phyloP scores from a whole-genome alignment of 1,139 yeast species.

The Kurtzmaniella quercitrusa region DNA sequence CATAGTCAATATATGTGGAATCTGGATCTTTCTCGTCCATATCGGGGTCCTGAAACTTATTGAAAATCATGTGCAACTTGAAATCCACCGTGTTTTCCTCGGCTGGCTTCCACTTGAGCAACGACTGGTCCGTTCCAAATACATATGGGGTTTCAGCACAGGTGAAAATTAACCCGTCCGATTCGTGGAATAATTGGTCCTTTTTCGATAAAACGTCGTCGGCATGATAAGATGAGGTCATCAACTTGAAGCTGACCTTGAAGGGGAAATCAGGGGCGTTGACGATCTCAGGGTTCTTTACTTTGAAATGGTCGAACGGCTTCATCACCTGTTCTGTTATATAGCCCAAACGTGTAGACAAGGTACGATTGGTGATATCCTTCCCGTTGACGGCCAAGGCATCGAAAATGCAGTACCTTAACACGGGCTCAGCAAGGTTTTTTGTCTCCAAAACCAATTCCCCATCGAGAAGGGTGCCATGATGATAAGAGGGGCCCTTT shows the following conservation, averaged over 20 bases:
- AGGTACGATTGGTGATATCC: slow-evolving; percentile 60
- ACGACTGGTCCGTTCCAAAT: slow-evolving; percentile 78
- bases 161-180: slow-evolving; percentile 93
- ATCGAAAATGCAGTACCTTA: slow-evolving; percentile 85
- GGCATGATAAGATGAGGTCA: slow-evolving; percentile 80
- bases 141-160: slow-evolving; percentile 85
- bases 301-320: slow-evolving; percentile 73
- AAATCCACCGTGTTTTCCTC: slow-evolving; percentile 93
- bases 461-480: slow-evolving; percentile 89
- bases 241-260: slow-evolving; percentile 77
- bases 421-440: slow-evolving; percentile 42
- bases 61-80: slow-evolving; percentile 66
- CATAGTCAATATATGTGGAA: slow-evolving; percentile 76
- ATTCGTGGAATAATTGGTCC: slow-evolving; percentile 75
- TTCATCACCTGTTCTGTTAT: slow-evolving; percentile 76
- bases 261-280: slow-evolving; percentile 71
- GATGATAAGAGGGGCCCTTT: slow-evolving; percentile 57
- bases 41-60: slow-evolving; percentile 62
- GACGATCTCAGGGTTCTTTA: slow-evolving; percentile 66
- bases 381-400: slow-evolving; percentile 81
- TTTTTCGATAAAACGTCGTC: slow-evolving; percentile 70
- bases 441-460: slow-evolving; percentile 67
- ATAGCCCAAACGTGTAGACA: slow-evolving; percentile 82
- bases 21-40: slow-evolving; percentile 68
- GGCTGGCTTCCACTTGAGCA: slow-evolving; percentile 95